Evolutionary conservation across 1,284 basidiomycete genomes (phyloP).

Genomic region (Austroboletus rostrupii): DNA sequence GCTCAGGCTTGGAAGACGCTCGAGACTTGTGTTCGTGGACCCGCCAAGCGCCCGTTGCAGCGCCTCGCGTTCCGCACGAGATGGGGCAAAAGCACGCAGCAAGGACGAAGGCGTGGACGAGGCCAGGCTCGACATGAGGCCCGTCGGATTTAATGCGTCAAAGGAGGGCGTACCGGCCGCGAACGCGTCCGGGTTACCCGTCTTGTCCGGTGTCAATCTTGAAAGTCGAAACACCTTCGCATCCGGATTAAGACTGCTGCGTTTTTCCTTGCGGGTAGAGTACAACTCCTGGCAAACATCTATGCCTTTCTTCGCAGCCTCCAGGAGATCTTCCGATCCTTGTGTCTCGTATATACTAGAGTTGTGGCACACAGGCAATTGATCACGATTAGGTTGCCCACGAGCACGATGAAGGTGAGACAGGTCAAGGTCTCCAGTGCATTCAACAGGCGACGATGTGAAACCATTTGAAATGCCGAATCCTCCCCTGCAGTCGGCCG

Average conservation of each 20-base stretch:
- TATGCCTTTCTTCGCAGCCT: slow-evolving; percentile 9
- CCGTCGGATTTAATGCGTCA: slow-evolving; percentile 57
- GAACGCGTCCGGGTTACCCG: slow-evolving; percentile 12
- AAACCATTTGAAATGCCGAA: slow-evolving; percentile 25
- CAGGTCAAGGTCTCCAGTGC: slow-evolving; percentile 31
- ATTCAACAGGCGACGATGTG: slow-evolving; percentile 36
- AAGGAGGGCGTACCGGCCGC: slow-evolving; percentile 25
- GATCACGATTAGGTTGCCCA: slow-evolving; percentile 34
- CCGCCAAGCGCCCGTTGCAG: slow-evolving; percentile 67
- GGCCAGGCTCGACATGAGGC: slow-evolving; percentile 38
- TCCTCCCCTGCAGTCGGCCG: slow-evolving; percentile 24
- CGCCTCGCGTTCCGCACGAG: slow-evolving; percentile 75
- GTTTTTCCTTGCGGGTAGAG: slow-evolving; percentile 41
- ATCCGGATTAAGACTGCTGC: slow-evolving; percentile 75
- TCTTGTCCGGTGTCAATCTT: slow-evolving; percentile 27
- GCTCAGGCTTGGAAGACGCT: slow-evolving; percentile 67
- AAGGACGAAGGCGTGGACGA: slow-evolving; percentile 46
- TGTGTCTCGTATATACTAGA: slow-evolving; percentile 36
- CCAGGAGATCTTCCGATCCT: slow-evolving; percentile 11
- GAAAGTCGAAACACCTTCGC: slow-evolving; percentile 75
- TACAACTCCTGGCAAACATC: slow-evolving; percentile 47
- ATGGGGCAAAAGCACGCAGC: slow-evolving; percentile 77
- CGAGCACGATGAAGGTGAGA: slow-evolving; percentile 42
- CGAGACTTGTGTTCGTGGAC: slow-evolving; percentile 65
- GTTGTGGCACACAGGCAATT: slow-evolving; percentile 33